phyloP scores from a whole-genome alignment of 169 alveolate species.

The Eimeria zaria region DNA sequence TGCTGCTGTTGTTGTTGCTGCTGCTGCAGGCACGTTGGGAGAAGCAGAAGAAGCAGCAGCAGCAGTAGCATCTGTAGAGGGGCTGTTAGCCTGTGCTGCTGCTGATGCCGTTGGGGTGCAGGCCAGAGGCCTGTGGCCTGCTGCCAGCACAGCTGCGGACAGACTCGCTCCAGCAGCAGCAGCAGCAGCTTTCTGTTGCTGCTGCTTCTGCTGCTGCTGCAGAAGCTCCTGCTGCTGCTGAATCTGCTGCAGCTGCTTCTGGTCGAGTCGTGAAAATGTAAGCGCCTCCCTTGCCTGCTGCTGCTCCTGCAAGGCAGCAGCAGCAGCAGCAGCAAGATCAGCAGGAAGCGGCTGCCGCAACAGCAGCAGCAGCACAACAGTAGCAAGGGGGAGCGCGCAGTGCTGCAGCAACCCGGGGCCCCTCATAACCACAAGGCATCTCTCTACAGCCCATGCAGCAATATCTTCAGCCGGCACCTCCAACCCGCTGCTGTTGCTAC shows the following conservation, averaged over 20 bases:
- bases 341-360: constrained; percentile 36
- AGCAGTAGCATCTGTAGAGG: constrained; percentile 16
- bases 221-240: constrained; percentile 43
- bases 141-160: constrained; percentile 57
- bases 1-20: not conserved
- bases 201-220: constrained; percentile 37
- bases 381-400: constrained; percentile 65
- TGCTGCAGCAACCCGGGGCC: constrained; percentile 70
- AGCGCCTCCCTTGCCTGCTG: constrained; percentile 53
- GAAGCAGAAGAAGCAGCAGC: not conserved
- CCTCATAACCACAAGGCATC: constrained; percentile 12
- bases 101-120: constrained; percentile 18
- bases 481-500: constrained; percentile 34
- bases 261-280: constrained; percentile 28
- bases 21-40: constrained; percentile 19
- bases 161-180: constrained; percentile 70
- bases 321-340: constrained; percentile 58
- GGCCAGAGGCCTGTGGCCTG: constrained; percentile 25
- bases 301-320: constrained; percentile 52
- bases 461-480: constrained; percentile 18
- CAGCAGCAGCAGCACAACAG: constrained; percentile 43
- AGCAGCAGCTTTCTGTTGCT: constrained; percentile 63
- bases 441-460: constrained; percentile 24
- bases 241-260: constrained; percentile 43
- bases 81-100: not conserved